These are phyloP conservation scores for Pichia sp. DNA, from an alignment of 1,139 yeast genomes.

Conservation along the genomic window DNA sequence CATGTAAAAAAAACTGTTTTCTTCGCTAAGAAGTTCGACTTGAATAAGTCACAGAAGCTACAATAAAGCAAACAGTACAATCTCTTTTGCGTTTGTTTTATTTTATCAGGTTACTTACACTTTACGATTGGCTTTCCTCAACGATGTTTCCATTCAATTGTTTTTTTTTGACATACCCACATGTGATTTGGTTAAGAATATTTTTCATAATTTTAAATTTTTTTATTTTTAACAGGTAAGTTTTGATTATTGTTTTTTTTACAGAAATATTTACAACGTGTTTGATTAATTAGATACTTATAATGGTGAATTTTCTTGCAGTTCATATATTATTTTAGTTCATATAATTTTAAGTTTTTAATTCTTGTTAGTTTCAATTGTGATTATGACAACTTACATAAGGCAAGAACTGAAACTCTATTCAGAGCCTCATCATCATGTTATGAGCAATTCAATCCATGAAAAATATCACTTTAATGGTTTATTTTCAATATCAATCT, in stretches of 20 bases:
- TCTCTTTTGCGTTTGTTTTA: not conserved
- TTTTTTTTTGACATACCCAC: not conserved
- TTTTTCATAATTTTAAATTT: not conserved
- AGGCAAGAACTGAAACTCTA: conserved; percentile 4
- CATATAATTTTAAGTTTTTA: not conserved
- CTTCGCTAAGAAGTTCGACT: too few relatives aligned
- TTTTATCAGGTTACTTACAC: not conserved
- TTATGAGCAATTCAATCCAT: conserved; percentile 3
- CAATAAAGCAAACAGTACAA: too few relatives aligned
- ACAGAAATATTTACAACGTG: not conserved
- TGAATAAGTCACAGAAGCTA: too few relatives aligned
- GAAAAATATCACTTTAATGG: not conserved
- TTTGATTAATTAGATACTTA: not conserved
- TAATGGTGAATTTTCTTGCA: not conserved
- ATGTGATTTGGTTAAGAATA: not conserved
- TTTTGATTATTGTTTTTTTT: not conserved
- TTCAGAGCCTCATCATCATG: conserved; percentile 9
- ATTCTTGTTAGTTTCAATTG: not conserved
- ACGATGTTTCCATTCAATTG: not conserved
- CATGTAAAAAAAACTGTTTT: too few relatives aligned
- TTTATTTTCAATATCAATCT: not conserved
- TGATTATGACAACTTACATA: conserved; percentile 11
- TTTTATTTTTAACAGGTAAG: not conserved
- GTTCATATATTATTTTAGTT: not conserved
- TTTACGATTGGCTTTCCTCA: not conserved